These are phyloP conservation scores for Ampelomyces quisqualis DNA, from an alignment of 2,329 filamentous ascomycete genomes.

Conservation along the genomic window DNA sequence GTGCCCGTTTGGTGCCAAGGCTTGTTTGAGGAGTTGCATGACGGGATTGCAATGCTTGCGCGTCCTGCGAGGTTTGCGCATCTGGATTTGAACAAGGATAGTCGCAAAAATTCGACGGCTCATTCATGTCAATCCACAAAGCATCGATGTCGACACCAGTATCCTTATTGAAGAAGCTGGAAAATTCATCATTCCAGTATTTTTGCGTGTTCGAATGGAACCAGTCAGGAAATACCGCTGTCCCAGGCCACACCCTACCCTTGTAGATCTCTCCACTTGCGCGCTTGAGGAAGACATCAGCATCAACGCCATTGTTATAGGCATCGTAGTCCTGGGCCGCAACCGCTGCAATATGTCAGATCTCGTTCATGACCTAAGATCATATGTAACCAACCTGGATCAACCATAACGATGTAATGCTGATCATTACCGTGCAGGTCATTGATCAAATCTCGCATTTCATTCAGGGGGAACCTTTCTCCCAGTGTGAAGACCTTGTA, in stretches of 20 bases:
- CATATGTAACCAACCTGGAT: conserved; percentile 51
- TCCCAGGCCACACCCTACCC: conserved; percentile 75
- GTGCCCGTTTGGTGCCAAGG: not conserved
- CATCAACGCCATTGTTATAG: conserved; percentile 62
- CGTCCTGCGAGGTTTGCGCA: conserved; percentile 26
- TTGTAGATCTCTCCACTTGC: conserved; percentile 58
- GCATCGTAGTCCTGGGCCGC: conserved; percentile 51
- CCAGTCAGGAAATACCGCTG: conserved; percentile 74
- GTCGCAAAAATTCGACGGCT: conserved; percentile 37
- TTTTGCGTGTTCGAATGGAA: conserved; percentile 63
- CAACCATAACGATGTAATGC: conserved; percentile 77
- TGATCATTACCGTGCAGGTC: conserved; percentile 66
- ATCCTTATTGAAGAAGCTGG: conserved; percentile 62
- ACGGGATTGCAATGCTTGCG: not conserved
- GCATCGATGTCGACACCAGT: conserved; percentile 73
- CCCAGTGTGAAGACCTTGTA: conserved; percentile 65
- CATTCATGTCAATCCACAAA: conserved; percentile 46
- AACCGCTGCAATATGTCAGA: conserved; percentile 56
- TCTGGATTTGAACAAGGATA: conserved; percentile 52
- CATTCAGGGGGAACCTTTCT: conserved; percentile 59
- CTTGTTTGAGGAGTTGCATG: not conserved
- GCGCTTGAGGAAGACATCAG: conserved; percentile 54
- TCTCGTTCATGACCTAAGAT: conserved; percentile 40
- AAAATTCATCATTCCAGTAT: conserved; percentile 72
- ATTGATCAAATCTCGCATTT: conserved; percentile 63